Conservation (phyloP, 805 yeast species). For the Metschnikowia lochheadii region DNA sequence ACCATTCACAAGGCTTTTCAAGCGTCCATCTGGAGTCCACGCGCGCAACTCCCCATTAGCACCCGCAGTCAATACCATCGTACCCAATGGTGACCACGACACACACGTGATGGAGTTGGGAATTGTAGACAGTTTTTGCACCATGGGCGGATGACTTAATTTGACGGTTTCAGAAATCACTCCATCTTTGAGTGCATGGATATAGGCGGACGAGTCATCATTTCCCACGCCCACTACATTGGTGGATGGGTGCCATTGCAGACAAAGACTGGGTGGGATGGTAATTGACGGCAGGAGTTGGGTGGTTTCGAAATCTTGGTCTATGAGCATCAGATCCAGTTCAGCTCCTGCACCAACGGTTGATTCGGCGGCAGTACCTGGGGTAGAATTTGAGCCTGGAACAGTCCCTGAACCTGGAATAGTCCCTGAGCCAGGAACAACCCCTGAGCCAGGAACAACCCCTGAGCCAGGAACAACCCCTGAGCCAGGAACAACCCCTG, state of each 20-base stretch:
- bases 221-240: slow-evolving; percentile 54
- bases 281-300: slow-evolving; percentile 35
- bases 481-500: no score
- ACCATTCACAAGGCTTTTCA: slow-evolving; percentile 44
- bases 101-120: slow-evolving; percentile 30
- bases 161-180: slow-evolving; percentile 28
- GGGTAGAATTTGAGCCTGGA: background rate
- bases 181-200: slow-evolving; percentile 31
- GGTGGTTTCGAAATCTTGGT: slow-evolving; percentile 21
- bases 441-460: no score
- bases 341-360: no score
- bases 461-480: no score
- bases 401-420: background rate
- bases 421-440: background rate
- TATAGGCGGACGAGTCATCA: slow-evolving; percentile 43
- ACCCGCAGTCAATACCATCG: slow-evolving; percentile 57
- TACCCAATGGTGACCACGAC: slow-evolving; percentile 68
- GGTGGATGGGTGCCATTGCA: slow-evolving; percentile 55
- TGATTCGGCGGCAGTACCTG: background rate
- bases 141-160: slow-evolving; percentile 34
- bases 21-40: slow-evolving; percentile 72
- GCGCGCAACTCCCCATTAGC: slow-evolving; percentile 69
- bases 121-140: slow-evolving; percentile 10
- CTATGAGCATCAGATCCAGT: no score
- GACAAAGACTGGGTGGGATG: slow-evolving; percentile 43